A percentile compares a stretch with the other conserved stretches of the same genome.
Evolutionary conservation across 768 basidiomycete species (phyloP).

Genomic region (Pleurotus citrinopileatus): DNA sequence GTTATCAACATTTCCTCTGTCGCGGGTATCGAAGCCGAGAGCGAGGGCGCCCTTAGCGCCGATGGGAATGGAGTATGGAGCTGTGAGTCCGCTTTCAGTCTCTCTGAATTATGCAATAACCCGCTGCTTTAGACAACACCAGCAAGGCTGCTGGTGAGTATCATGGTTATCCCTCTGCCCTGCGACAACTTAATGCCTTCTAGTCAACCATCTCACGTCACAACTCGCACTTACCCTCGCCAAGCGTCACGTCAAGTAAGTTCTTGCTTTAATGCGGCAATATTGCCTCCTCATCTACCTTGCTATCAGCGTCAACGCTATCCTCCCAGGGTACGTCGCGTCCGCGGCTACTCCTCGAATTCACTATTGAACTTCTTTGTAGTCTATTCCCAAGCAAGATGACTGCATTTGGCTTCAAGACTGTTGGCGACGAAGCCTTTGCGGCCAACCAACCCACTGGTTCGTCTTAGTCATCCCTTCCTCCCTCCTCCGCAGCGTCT

Average conservation of each 20-base stretch:
- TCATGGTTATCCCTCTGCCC: not conserved
- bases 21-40: conserved; percentile 50
- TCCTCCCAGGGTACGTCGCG: conserved; percentile 64
- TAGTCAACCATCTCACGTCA: conserved; percentile 78
- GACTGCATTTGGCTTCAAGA: conserved; percentile 71
- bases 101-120: conserved; percentile 4
- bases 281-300: conserved; percentile 5
- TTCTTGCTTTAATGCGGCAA: conserved; percentile 17
- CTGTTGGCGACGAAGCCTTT: conserved; percentile 49
- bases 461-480: conserved; percentile 22
- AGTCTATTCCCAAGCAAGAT: conserved; percentile 83
- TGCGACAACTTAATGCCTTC: not conserved
- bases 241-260: conserved; percentile 62
- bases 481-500: too few relatives aligned
- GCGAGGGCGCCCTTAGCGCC: conserved; percentile 48
- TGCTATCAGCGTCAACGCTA: conserved; percentile 71
- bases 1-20: conserved; percentile 85
- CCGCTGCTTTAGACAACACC: conserved; percentile 52
- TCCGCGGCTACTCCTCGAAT: not conserved
- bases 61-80: conserved; percentile 71
- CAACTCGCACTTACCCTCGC: conserved; percentile 66
- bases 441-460: conserved; percentile 62
- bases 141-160: conserved; percentile 78
- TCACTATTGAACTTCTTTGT: not conserved
- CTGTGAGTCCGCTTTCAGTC: conserved; percentile 49